Evolutionary conservation across 169 alveolate genomes (phyloP).

Genomic region (Toxoplasma gondii): DNA sequence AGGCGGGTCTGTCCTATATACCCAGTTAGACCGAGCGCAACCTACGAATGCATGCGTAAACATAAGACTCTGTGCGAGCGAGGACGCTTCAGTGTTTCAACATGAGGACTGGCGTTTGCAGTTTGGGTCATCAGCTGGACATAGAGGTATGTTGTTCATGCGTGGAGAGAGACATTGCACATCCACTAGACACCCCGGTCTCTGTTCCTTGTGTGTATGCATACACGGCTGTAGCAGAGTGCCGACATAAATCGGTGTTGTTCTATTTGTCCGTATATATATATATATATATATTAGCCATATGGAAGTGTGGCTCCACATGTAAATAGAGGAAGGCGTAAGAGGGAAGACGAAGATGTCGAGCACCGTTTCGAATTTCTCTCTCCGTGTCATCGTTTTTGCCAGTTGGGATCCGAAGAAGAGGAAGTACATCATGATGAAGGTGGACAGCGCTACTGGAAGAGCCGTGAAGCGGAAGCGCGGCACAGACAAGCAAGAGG

Average conservation of each 20-base stretch:
- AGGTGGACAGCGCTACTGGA: conserved; percentile 43
- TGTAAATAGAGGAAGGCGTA: background rate
- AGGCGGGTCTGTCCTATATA: too few relatives aligned
- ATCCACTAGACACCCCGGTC: too few relatives aligned
- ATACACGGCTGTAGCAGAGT: too few relatives aligned
- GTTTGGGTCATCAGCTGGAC: too few relatives aligned
- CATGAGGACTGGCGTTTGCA: too few relatives aligned
- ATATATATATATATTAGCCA: background rate
- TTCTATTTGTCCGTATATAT: background rate
- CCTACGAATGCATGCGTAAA: too few relatives aligned
- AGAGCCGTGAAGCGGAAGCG: conserved; percentile 44
- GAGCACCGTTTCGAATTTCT: background rate
- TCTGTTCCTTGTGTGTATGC: too few relatives aligned
- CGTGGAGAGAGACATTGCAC: too few relatives aligned
- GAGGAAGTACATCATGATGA: conserved; percentile 43
- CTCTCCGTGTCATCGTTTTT: background rate
- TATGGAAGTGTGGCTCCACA: background rate
- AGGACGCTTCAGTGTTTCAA: too few relatives aligned
- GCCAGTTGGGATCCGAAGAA: conserved; percentile 59
- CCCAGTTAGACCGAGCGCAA: too few relatives aligned
- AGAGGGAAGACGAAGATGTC: background rate
- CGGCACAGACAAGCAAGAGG: conserved; percentile 35
- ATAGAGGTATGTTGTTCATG: too few relatives aligned
- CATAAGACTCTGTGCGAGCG: too few relatives aligned
- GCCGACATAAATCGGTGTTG: background rate